Base-by-base conservation (phyloP, 768 basidiomycete genomes). In the Amanita rubescens region DNA sequence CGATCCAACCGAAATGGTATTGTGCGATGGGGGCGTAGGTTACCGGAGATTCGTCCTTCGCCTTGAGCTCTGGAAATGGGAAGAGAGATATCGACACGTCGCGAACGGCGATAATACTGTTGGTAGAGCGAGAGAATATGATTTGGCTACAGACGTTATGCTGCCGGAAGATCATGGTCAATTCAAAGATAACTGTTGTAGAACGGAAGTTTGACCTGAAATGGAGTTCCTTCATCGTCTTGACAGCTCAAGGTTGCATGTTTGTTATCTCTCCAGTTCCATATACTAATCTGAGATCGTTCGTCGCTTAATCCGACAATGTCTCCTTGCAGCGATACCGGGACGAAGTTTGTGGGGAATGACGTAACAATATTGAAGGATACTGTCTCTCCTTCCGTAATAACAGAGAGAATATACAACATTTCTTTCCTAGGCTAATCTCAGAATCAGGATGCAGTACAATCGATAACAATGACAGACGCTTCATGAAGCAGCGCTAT, bases 1-100 rank as follows among this genome's bases (percentile, higher is more conserved):
- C 85, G 12, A 84, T 75, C 84, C 84, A 86, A 14, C 84, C 84
- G 58, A 84, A 85, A 2, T 79, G 78, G 57, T 79, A 75, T 2
- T 58, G 60, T 1, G 73, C 75, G 35, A 73, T 61, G 0, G 76
- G 69, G 1, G 60, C 49, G 51, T 77, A 73, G 0, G 68, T 53
- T 3, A 54, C 50, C 3, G 63, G 59, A 49, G 51, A 30, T 25
- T 22, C 58, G 34, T 51, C 41, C 0, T 35, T 55, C 7, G 46
- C 39, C 7, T 55, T 56, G 25, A 84, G 70, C 2, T 53, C 57
- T 0, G 83, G 82, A 12, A 70, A 65, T 1, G 72, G 69, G 54
- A 85, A 87, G 7, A 84, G 68, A 53, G 78, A 72, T 3, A 85
- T 65, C 0, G 81, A 81, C 10, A 76, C 77, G 7, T 80, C 80